phyloP scores from a whole-genome alignment of 129 eudicot species.

The Ambrosia trifida region DNA sequence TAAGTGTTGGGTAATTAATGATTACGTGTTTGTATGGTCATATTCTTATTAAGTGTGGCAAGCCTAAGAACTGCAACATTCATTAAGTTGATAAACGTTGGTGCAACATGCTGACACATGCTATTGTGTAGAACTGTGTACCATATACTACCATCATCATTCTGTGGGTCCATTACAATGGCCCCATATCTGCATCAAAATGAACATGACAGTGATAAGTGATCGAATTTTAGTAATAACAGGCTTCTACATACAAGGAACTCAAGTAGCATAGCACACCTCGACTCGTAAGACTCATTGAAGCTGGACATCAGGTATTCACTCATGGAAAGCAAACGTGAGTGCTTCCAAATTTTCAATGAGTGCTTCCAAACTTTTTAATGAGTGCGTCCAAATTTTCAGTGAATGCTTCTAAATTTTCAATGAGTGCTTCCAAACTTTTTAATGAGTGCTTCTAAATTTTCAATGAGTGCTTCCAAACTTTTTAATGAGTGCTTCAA shows the following conservation, averaged over 20 bases:
- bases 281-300: conserved; percentile 87
- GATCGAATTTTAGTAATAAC: conserved; percentile 1
- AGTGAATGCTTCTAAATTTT: too few relatives aligned
- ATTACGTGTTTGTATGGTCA: conserved; percentile 91
- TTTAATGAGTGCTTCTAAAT: too few relatives aligned
- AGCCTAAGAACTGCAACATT: conserved; percentile 87
- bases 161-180: conserved; percentile 71
- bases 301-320: conserved; percentile 96
- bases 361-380: too few relatives aligned
- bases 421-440: too few relatives aligned
- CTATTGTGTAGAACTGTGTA: conserved; percentile 93
- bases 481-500: too few relatives aligned
- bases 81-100: conserved; percentile 84
- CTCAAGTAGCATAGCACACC: conserved; percentile 48
- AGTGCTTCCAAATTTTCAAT: too few relatives aligned
- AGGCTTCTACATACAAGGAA: conserved; percentile 16
- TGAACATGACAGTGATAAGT: neutral
- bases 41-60: conserved; percentile 65
- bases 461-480: too few relatives aligned
- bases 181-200: conserved; percentile 84
- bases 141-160: conserved; percentile 77
- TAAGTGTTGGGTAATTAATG: conserved; percentile 97
- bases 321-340: conserved; percentile 85
- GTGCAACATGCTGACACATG: conserved; percentile 96
- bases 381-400: too few relatives aligned